phyloP scores from a whole-genome alignment of 1,284 basidiomycete species.

The Chondrostereum purpureum region DNA sequence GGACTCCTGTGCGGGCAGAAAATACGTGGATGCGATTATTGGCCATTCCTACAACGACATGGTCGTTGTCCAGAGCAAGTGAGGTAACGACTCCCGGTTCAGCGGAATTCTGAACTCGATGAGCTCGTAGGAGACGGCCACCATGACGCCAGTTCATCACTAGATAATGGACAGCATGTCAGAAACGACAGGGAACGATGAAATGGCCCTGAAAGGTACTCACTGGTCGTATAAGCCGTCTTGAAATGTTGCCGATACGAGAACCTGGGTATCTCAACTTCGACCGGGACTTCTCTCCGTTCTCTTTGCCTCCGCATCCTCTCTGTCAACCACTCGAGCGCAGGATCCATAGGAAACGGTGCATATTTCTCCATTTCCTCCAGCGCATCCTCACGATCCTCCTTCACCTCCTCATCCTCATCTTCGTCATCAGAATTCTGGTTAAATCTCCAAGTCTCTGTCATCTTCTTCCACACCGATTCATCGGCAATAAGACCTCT shows the following conservation, averaged over 20 bases:
- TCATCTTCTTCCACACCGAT: slow-evolving; percentile 80
- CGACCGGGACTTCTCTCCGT: slow-evolving; percentile 12
- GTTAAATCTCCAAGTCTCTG: slow-evolving; percentile 51
- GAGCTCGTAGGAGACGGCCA: slow-evolving; percentile 70
- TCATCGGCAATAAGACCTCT: slow-evolving; percentile 75
- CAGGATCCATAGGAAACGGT: slow-evolving; percentile 30
- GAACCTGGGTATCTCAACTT: slow-evolving; percentile 25
- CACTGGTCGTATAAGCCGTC: slow-evolving; percentile 69
- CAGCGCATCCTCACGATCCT: slow-evolving; percentile 18
- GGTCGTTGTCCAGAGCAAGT: slow-evolving; percentile 78
- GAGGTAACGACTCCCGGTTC: slow-evolving; percentile 82
- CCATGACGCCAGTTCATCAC: slow-evolving; percentile 85
- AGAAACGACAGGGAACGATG: slow-evolving; percentile 3
- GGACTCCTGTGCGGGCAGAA: slow-evolving; percentile 73
- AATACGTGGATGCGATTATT: slow-evolving; percentile 88
- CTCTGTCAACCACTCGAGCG: slow-evolving; percentile 30
- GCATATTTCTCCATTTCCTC: slow-evolving; percentile 28
- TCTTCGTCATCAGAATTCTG: slow-evolving; percentile 15
- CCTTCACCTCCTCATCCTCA: slow-evolving; percentile 6
- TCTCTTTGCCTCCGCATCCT: slow-evolving; percentile 24
- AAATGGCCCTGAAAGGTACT: slow-evolving; percentile 20
- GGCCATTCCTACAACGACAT: slow-evolving; percentile 88
- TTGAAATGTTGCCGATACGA: slow-evolving; percentile 75
- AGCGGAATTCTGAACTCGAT: slow-evolving; percentile 48
- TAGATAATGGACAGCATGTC: slow-evolving; percentile 26